A percentile compares a stretch with the other conserved stretches of the same genome.
phyloP scores from a whole-genome alignment of 2,329 filamentous ascomycete species.

The Alternaria sp. region DNA sequence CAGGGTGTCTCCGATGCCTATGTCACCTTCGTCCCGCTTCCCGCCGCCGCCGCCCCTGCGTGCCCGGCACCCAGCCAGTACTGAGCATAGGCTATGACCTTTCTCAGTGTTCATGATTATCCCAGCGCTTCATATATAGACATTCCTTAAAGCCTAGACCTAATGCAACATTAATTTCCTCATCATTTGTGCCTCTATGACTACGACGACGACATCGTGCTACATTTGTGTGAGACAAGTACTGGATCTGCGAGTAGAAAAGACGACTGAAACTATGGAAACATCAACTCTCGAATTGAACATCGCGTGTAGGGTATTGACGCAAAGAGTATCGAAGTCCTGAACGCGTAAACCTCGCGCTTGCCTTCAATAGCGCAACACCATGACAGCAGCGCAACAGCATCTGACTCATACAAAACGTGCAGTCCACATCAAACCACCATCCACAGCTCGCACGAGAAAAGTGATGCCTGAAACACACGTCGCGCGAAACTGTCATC shows the following conservation, averaged over 20 bases:
- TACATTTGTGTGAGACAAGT: not conserved
- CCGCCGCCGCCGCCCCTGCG: not conserved
- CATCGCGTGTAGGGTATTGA: not conserved
- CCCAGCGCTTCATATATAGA: not conserved
- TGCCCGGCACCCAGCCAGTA: not conserved
- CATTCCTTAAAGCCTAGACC: not conserved
- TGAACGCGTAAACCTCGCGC: not conserved
- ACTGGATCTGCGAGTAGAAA: not conserved
- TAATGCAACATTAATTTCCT: not conserved
- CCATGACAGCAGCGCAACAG: not conserved
- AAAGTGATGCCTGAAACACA: slow-evolving; percentile 34
- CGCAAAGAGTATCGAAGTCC: not conserved
- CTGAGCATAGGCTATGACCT: not conserved
- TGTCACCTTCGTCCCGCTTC: slow-evolving; percentile 47
- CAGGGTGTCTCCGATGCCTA: slow-evolving; percentile 69
- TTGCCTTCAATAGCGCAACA: not conserved
- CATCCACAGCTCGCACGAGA: slow-evolving; percentile 5
- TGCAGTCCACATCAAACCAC: slow-evolving; percentile 10
- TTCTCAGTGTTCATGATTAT: not conserved
- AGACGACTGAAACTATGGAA: not conserved
- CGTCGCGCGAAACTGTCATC: slow-evolving; percentile 26
- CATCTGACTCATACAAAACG: not conserved
- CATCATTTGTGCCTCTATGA: not conserved
- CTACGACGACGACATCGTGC: not conserved
- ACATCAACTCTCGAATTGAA: not conserved